phyloP scores from a whole-genome alignment of 208 protist species.

The Trypanosoma lewisi region DNA sequence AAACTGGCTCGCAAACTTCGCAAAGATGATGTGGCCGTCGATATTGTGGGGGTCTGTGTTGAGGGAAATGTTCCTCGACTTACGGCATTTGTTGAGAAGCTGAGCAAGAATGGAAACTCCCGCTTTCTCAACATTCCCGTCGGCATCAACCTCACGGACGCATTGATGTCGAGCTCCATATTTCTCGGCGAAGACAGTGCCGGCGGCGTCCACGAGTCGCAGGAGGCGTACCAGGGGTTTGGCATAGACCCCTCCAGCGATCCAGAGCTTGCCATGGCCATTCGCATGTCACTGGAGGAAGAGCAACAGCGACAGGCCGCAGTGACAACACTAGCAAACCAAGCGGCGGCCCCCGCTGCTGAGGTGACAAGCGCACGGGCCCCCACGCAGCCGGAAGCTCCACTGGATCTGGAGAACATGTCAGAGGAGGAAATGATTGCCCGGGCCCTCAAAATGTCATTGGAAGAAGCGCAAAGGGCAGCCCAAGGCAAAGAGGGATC shows the following conservation, averaged over 20 bases:
- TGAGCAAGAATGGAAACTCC: slow-evolving; percentile 85
- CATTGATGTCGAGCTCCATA: slow-evolving; percentile 91
- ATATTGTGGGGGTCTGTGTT: slow-evolving; percentile 96
- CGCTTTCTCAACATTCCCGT: slow-evolving; percentile 81
- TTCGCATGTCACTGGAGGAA: slow-evolving; percentile 94
- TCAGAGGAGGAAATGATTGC: slow-evolving; percentile 87
- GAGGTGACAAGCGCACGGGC: neutral
- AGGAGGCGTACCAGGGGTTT: slow-evolving; percentile 49
- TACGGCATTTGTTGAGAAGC: slow-evolving; percentile 86
- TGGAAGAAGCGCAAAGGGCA: slow-evolving; percentile 47
- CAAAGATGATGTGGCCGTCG: slow-evolving; percentile 97
- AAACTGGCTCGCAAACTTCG: slow-evolving; percentile 95
- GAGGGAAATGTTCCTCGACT: slow-evolving; percentile 91
- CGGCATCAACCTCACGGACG: slow-evolving; percentile 88
- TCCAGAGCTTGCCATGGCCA: slow-evolving; percentile 94
- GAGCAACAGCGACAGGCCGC: slow-evolving; percentile 88
- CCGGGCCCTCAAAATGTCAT: slow-evolving; percentile 70
- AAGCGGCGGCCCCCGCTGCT: neutral
- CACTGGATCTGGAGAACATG: slow-evolving; percentile 52
- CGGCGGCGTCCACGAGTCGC: slow-evolving; percentile 6
- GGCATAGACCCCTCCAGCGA: slow-evolving; percentile 91
- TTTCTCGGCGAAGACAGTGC: slow-evolving; percentile 58
- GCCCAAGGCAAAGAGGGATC: neutral
- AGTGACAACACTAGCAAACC: slow-evolving; percentile 27
- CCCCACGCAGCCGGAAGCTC: neutral